Evolutionary conservation across 345 rosid genomes (phyloP), one percentile per base, ranked within the genome.

Genomic region (Camelina laxa): DNA sequence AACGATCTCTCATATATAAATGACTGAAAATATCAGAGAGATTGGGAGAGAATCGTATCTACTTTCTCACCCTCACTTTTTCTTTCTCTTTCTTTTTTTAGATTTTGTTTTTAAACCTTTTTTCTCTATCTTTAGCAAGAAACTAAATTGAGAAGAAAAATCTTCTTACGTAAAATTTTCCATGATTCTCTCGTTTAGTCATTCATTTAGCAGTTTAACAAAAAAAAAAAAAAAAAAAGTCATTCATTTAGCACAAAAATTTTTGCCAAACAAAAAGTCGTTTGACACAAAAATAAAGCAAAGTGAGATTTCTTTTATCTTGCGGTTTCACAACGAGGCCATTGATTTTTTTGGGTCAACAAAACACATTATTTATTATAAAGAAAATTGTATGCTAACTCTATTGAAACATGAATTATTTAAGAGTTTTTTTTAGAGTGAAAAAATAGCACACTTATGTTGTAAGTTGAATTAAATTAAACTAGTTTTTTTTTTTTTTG

Each of bases 31-130:
- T 74, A 75, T 75, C 78, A 49, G 31, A 75, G 60, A 53, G 63
- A 73, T 73, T 63, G 47, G 33, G 35, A 42, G 77, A 59, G 67
- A 75, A 75, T 75, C 73, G 73, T 75, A 75, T 75, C 79, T 75
- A 59, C 73, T 75, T 75, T 75, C 67, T 49, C 36, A 65, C 50
- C 19, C 45, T 67, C 41, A 59, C 73, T 39, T 77, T 57, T 55
- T 56, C 51, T 77, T 77, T 72, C 68, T 75, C 53, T 75, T 27
- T 50, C 51, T 22, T 27, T 49, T 63, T 31, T 30, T 11, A 8
- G 27, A 48, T 72, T 51, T 44, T 11, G 21, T 13, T 59, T 9
- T 12, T 15, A 15, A 15, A 56, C 38, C 38, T 63, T 35, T 30
- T 73, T 63, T 15, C 14, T 62, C 13, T 53, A 21, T 14, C 20